Base-by-base conservation (phyloP, 176 grass and related monocot genomes). In the Triticum timopheevii region DNA sequence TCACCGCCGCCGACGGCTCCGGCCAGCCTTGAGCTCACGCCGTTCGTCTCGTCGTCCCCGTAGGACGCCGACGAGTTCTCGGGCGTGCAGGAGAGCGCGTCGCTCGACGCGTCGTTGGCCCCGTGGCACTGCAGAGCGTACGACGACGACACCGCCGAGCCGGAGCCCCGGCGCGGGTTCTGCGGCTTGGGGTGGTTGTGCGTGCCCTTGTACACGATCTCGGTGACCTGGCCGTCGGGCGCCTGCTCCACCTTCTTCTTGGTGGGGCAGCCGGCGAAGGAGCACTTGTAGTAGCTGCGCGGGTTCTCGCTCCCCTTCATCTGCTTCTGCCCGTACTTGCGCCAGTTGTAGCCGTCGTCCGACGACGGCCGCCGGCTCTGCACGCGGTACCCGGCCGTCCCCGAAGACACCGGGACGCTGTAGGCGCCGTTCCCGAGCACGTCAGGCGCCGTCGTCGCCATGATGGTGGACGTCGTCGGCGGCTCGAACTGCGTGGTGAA, bases 261-360 rank as follows among this genome's bases (percentile, higher is more conserved):
- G 42, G 95, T 95, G 15, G 78, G 78, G 86, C 95, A 98, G 69
- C 90, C 92, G 17, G 85, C 72, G 87, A 93, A 98, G 67, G 89
- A 87, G 93, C 95, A 98, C 93, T 98, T 98, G 91, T 95, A 98
- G 88, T 98, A 98, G 90, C 95, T 95, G 66, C 93, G 91, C 50
- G 95, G 95, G 73, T 98, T 98, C 73, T 93, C 93, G 86, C 93
- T 95, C 45, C 91, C 93, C 77, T 98, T 98, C 83, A 98, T 93
- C 88, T 95, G 93, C 88, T 98, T 98, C 83, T 98, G 93, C 86
- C 96, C 96, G 61, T 98, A 98, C 89, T 98, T 98, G 66, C 96
- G 92, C 96, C 96, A 98, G 89, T 95, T 95, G 88, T 95, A 98
- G 8, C 96, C 96, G 49, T 98, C 95, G 34, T 93, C 91, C 11